Base-by-base conservation (phyloP, 495 filamentous ascomycete species). In the Aspergillus steynii region DNA sequence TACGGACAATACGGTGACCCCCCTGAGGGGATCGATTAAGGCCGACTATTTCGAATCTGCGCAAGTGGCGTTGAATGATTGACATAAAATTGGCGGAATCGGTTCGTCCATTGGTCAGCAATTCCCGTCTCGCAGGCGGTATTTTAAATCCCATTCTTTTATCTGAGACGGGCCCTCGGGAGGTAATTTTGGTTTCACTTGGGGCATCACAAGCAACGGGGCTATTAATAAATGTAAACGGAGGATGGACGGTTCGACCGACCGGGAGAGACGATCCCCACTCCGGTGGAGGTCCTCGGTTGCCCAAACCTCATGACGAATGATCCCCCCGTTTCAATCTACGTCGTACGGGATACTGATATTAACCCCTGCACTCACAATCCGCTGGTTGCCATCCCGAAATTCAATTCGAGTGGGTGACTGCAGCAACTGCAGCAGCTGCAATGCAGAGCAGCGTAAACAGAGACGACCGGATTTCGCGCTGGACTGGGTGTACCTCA, bases 61-160 rank as follows among this genome's bases (percentile, higher is more conserved):
- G 42, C 59, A 48, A 27, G 65, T 67, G 65, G 65, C 65, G 65
- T 53, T 59, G 61, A 52, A 63, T 63, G 61, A 67, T 67, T 67
- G 65, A 51, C 65, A 62, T 57, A 53, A 58, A 52, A 61, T 60
- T 60, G 63, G 34, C 8, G 42, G 42, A 15, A 8, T 46, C 15
- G 42, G 42, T 46, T 46, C 15, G 7, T 46, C 20, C 20, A 20
- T 20, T 20, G 20, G 20, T 20, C 20, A 20, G 20, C 5, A 37
- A 9, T 34, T 34, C 31, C 31, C 31, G 31, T 42, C 7, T 42
- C 37, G 37, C 12, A 12, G 1, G 9, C 37, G 12, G 37, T 42
- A 42, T 26, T 14, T 25, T 25, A 50, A 20, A 7, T 12, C 12
- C 6, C 2, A 5, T 25, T 50, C 15, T 28, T 6, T 49, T 49